Base-by-base conservation (phyloP, 1,284 basidiomycete genomes). In the Tilletia caries region DNA sequence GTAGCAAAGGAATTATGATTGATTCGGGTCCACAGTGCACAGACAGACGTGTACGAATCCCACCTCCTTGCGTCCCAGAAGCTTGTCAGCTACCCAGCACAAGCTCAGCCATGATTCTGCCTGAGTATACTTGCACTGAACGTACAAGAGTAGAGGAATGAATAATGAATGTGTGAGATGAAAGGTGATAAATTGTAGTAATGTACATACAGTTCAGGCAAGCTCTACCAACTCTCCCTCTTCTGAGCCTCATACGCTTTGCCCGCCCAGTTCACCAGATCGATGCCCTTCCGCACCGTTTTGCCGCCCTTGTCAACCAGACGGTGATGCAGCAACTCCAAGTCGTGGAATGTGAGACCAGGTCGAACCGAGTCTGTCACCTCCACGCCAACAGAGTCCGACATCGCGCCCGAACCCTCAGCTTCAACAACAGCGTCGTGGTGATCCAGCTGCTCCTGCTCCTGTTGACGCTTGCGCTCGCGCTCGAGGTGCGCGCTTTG, bases 51-150 rank as follows among this genome's bases (percentile, higher is more conserved):
- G 48, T 41, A 6, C 37, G 15, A 41, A 41, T 41, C 37, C 15
- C 37, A 15, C 15, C 37, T 41, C 37, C 37, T 41, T 2, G 1
- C 15, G 8, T 41, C 15, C 37, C 84, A 29, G 87, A 87, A 52
- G 86, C 86, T 50, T 78, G 82, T 10, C 83, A 85, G 70, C 84
- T 83, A 3, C 87, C 85, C 20, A 87, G 73, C 4, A 88, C 83
- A 29, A 88, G 73, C 79, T 88, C 87, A 20, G 86, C 82, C 71
- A 88, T 76, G 10, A 86, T 84, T 67, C 85, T 83, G 3, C 87
- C 87, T 0, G 86, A 87, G 1, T n/a, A n/a, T n/a, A n/a, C n/a
- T n/a, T n/a, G n/a, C 33, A 72, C 73, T 25, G 79, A 18, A 44
- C 41, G 41, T 44, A 44, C 41, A 44, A 85, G 29, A 80, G 77